phyloP scores from a whole-genome alignment of 1,139 yeast species.

The Tardiomyces depauwii region DNA sequence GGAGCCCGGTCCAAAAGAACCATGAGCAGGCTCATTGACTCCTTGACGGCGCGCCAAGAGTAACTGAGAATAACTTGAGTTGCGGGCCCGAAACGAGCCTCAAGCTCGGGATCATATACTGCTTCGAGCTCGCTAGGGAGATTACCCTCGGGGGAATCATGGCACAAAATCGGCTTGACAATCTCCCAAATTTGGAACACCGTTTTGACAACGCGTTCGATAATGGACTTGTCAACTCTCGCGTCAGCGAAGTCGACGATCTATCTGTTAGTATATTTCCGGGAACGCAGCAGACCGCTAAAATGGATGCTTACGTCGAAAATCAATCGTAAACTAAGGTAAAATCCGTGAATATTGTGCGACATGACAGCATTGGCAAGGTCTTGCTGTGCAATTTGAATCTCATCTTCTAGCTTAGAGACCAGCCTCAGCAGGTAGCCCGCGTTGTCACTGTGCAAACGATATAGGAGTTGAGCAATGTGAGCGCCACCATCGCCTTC shows the following conservation, averaged over 20 bases:
- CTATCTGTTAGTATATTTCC: neutral
- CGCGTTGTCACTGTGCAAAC: conserved; percentile 12
- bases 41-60: conserved; percentile 81
- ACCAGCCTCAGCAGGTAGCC: conserved; percentile 18
- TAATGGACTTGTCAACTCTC: neutral
- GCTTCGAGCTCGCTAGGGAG: conserved; percentile 35
- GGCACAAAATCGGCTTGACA: conserved; percentile 45
- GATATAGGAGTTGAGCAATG: conserved; percentile 38
- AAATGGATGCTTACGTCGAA: conserved; percentile 22
- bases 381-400: conserved; percentile 21
- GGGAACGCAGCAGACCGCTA: no score
- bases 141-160: conserved; percentile 59
- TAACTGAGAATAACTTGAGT: conserved; percentile 58
- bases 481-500: conserved; percentile 78
- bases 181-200: conserved; percentile 40
- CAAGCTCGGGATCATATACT: conserved; percentile 26
- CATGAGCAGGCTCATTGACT: conserved; percentile 48
- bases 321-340: conserved; percentile 44
- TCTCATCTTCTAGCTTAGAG: conserved; percentile 22
- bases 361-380: conserved; percentile 33
- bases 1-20: conserved; percentile 28
- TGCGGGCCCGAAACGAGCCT: conserved; percentile 36
- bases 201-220: conserved; percentile 12
- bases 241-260: conserved; percentile 1
- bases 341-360: conserved; percentile 54